Evolutionary conservation across 2,329 filamentous ascomycete genomes (phyloP).

Genomic region (Fusarium floridanum): DNA sequence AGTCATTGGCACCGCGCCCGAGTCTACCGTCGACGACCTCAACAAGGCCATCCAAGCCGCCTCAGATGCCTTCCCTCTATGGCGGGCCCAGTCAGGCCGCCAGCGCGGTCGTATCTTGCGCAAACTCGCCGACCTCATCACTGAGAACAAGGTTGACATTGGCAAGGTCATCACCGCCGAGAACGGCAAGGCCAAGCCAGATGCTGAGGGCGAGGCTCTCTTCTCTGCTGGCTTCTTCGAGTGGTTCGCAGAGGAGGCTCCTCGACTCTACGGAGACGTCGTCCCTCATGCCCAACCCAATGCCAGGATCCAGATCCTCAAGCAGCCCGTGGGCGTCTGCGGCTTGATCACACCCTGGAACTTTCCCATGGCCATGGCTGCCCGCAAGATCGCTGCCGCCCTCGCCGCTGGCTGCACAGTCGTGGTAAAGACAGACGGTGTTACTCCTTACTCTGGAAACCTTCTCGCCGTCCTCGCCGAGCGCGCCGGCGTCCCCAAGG

Average conservation of each 20-base stretch:
- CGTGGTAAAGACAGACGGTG: slow-evolving; percentile 87
- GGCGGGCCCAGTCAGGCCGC: slow-evolving; percentile 69
- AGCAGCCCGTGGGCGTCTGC: slow-evolving; percentile 50
- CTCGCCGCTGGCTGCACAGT: slow-evolving; percentile 80
- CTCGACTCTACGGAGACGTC: slow-evolving; percentile 68
- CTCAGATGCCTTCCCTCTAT: slow-evolving; percentile 65
- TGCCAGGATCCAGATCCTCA: slow-evolving; percentile 73
- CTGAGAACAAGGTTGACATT: slow-evolving; percentile 73
- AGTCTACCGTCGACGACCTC: slow-evolving; percentile 76
- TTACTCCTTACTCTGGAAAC: slow-evolving; percentile 88
- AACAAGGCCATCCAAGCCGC: slow-evolving; percentile 77
- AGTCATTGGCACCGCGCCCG: slow-evolving; percentile 76
- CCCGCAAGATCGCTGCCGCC: slow-evolving; percentile 60
- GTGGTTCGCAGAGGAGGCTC: slow-evolving; percentile 67
- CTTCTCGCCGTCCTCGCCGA: slow-evolving; percentile 84
- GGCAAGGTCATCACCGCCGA: slow-evolving; percentile 77
- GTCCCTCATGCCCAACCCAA: slow-evolving; percentile 70
- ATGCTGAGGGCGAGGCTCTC: slow-evolving; percentile 67
- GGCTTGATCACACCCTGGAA: slow-evolving; percentile 62
- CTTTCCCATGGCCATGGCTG: slow-evolving; percentile 67
- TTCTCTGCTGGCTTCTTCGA: slow-evolving; percentile 72
- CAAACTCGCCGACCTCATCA: slow-evolving; percentile 74
- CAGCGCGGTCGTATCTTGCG: slow-evolving; percentile 70
- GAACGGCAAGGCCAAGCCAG: slow-evolving; percentile 76
- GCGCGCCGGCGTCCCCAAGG: slow-evolving; percentile 71